Evolutionary conservation across 2,329 filamentous ascomycete genomes (phyloP).

Genomic region (Colletotrichum horii): DNA sequence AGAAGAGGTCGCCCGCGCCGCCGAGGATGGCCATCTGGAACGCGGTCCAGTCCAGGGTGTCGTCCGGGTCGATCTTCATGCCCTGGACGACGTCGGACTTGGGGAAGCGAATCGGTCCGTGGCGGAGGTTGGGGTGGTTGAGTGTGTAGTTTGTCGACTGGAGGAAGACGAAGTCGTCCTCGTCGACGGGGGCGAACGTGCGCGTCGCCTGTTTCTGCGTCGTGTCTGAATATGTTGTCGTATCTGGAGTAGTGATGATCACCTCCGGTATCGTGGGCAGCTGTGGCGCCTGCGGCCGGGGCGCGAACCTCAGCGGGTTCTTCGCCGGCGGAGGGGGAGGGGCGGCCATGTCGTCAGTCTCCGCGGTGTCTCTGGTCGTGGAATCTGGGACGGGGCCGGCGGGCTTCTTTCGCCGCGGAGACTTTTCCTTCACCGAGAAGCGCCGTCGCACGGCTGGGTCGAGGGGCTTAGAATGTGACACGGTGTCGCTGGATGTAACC

Average conservation of each 20-base stretch:
- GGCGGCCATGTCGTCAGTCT: neutral
- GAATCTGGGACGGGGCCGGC: neutral
- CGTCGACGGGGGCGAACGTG: slow-evolving; percentile 31
- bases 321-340: slow-evolving; percentile 37
- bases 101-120: slow-evolving; percentile 60
- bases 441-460: slow-evolving; percentile 26
- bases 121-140: slow-evolving; percentile 54
- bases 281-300: slow-evolving; percentile 20
- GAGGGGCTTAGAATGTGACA: slow-evolving; percentile 27
- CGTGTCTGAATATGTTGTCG: neutral
- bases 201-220: neutral
- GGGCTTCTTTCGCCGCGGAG: neutral
- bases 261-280: slow-evolving; percentile 50
- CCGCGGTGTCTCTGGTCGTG: neutral
- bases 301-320: slow-evolving; percentile 26
- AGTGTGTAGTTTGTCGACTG: slow-evolving; percentile 54
- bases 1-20: slow-evolving; percentile 56
- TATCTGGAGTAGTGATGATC: slow-evolving; percentile 23
- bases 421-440: slow-evolving; percentile 25
- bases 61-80: slow-evolving; percentile 47
- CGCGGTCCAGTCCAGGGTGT: slow-evolving; percentile 66
- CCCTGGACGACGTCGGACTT: slow-evolving; percentile 46
- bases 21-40: slow-evolving; percentile 70
- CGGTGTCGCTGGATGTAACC: slow-evolving; percentile 31
- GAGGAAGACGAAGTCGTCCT: slow-evolving; percentile 53